These are phyloP conservation scores for Dipteronia dyeriana DNA, from an alignment of 345 rosid genomes.

Conservation along the genomic window DNA sequence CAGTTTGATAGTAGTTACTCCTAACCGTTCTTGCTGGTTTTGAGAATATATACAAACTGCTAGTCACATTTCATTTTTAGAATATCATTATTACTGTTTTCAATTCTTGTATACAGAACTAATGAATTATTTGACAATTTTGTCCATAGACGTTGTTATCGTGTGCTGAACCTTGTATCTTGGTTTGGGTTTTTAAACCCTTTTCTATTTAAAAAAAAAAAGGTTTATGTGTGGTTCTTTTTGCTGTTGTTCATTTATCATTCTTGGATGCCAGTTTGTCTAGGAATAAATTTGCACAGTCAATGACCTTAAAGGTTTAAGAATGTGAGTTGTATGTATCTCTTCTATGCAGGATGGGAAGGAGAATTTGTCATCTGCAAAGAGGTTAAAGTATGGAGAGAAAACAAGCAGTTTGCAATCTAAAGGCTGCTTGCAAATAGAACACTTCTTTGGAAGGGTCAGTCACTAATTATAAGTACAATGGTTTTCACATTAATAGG, in stretches of 20 bases:
- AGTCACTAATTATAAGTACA: slow-evolving; percentile 29
- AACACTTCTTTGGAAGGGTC: slow-evolving; percentile 79
- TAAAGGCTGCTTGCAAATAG: slow-evolving; percentile 74
- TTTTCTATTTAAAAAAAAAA: neutral
- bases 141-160: neutral
- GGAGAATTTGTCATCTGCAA: slow-evolving; percentile 43
- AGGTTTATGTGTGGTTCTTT: neutral
- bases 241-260: neutral
- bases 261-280: neutral
- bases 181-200: neutral
- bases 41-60: neutral
- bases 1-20: slow-evolving; percentile 6
- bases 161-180: neutral
- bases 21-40: neutral
- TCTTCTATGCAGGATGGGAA: slow-evolving; percentile 47
- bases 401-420: slow-evolving; percentile 53
- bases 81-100: neutral
- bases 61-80: neutral
- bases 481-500: neutral
- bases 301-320: neutral
- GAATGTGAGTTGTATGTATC: neutral
- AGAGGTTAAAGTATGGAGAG: slow-evolving; percentile 58
- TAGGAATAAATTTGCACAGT: neutral
- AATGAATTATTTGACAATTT: neutral
- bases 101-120: neutral